These are phyloP conservation scores for Sporothrix brasiliensis DNA, from an alignment of 2,329 filamentous ascomycete species.

Conservation along the genomic window DNA sequence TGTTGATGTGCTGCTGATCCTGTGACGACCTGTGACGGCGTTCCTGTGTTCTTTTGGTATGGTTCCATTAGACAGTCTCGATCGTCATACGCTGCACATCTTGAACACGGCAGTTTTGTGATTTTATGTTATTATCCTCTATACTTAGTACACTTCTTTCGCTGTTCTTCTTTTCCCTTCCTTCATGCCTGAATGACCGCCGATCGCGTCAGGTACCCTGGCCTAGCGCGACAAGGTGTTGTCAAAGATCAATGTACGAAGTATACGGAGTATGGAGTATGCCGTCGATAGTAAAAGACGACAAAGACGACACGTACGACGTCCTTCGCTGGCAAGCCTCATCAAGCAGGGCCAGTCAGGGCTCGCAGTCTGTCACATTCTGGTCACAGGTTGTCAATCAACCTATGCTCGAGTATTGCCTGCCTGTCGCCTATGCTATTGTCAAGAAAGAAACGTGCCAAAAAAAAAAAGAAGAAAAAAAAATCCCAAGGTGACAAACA, in stretches of 20 bases:
- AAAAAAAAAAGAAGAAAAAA: too few species aligned
- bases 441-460: too few species aligned
- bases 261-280: too few species aligned
- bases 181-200: conserved; percentile 8
- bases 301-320: too few species aligned
- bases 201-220: conserved; percentile 14
- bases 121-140: too few species aligned
- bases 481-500: too few species aligned
- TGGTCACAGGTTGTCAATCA: conserved; percentile 9
- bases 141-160: neutral
- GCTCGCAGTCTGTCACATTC: neutral
- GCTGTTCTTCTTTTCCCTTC: neutral
- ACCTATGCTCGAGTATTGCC: neutral
- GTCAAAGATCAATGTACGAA: neutral
- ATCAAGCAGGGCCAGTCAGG: too few species aligned
- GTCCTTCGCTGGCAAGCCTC: too few species aligned
- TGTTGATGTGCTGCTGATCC: neutral
- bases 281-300: too few species aligned
- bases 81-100: too few species aligned
- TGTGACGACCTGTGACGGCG: too few species aligned
- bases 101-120: neutral
- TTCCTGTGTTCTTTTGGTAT: neutral
- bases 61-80: neutral
- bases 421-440: too few species aligned
- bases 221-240: neutral